Base-by-base conservation (phyloP, 257 asterid species). In the Leptodermis oblonga region DNA sequence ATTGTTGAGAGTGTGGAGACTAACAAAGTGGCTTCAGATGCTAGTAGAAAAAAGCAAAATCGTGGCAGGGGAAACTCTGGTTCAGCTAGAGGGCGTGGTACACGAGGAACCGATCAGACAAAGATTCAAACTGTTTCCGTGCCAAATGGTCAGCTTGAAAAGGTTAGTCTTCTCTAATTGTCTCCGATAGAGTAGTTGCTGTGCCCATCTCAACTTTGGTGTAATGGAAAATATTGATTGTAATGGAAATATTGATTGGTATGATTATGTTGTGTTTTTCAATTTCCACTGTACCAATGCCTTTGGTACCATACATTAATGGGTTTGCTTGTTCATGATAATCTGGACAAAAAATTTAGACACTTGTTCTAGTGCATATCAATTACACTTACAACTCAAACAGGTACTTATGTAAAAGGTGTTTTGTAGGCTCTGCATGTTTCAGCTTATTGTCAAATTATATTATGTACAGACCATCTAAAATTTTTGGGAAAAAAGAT, bases 1-100 rank as follows among this genome's bases (percentile, higher is more conserved):
- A 77, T 51, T 72, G 71, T 56, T 56, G 96, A 89, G 67, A 69
- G 82, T 31, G 22, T 75, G 25, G 95, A 90, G 70, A 33, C 79
- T 53, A 78, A 68, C 78, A 89, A 80, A 74, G 78, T 55, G 42
- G 79, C 79, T 70, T 75, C 83, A 66, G 99, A 90, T 76, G 72
- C 62, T 75, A 84, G 75, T 81, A 87, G 79, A 77, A 92, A 80
- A 78, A 89, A 86, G 72, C 93, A 85, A 79, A 85, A 82, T 77
- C 97, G 97, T 80, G 84, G 88, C 8, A 86, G 86, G 85, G 95
- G 84, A 62, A 78, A 67, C 77, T 74, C 87, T 67, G 62, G 80
- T 82, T 82, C 97, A 61, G 90, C 90, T 65, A 88, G 97, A 84
- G 96, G 95, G 52, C 92, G 97, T 22, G 93, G 95, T 76, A 59